Percentiles rank a stretch among this genome's conserved stretches.
phyloP scores from a whole-genome alignment of 257 asterid species.

The Osmanthus fragrans region DNA sequence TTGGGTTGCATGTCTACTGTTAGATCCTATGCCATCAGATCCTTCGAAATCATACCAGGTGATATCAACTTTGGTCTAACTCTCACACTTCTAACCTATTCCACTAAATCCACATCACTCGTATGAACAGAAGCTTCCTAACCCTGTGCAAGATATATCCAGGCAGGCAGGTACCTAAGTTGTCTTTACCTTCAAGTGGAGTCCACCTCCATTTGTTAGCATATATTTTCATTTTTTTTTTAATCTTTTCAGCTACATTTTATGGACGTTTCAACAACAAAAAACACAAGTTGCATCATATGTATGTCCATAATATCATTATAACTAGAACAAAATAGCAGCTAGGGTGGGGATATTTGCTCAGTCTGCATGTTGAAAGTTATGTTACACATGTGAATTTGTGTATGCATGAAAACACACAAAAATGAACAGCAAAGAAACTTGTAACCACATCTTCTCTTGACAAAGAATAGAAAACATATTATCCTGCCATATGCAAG shows the following conservation, averaged over 20 bases:
- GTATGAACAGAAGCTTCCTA: neutral
- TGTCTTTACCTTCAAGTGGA: neutral
- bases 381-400: neutral
- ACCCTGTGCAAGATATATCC: neutral
- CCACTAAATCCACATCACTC: neutral
- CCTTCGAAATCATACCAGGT: neutral
- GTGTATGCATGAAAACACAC: neutral
- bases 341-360: neutral
- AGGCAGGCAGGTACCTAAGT: neutral
- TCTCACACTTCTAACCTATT: neutral
- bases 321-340: neutral
- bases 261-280: conserved; percentile 1
- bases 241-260: neutral
- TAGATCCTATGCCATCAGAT: neutral
- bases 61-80: neutral
- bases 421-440: conserved; percentile 5
- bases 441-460: neutral
- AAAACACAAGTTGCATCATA: neutral
- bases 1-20: neutral
- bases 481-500: neutral
- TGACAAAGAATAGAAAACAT: neutral
- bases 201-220: neutral
- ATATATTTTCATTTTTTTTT: too few species aligned
- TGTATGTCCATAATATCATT: neutral
- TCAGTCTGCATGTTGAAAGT: neutral